Evolutionary conservation across 306 rosid species (phyloP), one percentile per base, ranked within the genome.

Genomic region (Sechiopsis laciniata): DNA sequence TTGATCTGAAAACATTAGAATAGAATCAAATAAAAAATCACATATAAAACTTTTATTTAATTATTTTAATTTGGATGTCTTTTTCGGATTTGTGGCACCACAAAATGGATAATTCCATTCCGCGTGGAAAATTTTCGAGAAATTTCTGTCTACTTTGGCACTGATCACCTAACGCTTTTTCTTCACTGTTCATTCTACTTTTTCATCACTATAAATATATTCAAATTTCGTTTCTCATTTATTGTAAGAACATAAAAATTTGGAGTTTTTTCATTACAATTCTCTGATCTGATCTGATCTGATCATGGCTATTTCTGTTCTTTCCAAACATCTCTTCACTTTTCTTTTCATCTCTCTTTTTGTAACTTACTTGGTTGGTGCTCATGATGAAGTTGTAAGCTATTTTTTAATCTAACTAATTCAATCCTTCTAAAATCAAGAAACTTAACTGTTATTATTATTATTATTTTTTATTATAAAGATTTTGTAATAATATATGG

Each of bases 121-220:
- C 37, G 37, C 37, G 37, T 32, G 37, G 37, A 32, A 32, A 0
- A 1, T 32, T 32, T 32, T 32, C 5, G 37, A 32, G 37, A 32
- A 32, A 2, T 32, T 3, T 32, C 37, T 32, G 37, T 32, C 37
- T 32, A 32, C 37, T 32, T 32, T 32, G 37, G 37, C 37, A 32
- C 37, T 32, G 6, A 32, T 5, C 37, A 32, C 37, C 37, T 8
- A 22, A 59, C 55, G 57, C 10, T 29, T 14, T 20, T 1, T 8
- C 68, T 35, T 35, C 20, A 58, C 14, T 10, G 10, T 17, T n/a
- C 24, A 15, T 10, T 48, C 3, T 48, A 48, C 6, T 8, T 55
- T 56, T 35, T 35, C 19, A 40, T 66, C 37, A 63, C 84, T 85
- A 91, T 87, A 88, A 85, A 88, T 91, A 88, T 1, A 1, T 16